Evolutionary conservation across 1,284 basidiomycete species (phyloP).

Genomic region (Dichomitus squalens): DNA sequence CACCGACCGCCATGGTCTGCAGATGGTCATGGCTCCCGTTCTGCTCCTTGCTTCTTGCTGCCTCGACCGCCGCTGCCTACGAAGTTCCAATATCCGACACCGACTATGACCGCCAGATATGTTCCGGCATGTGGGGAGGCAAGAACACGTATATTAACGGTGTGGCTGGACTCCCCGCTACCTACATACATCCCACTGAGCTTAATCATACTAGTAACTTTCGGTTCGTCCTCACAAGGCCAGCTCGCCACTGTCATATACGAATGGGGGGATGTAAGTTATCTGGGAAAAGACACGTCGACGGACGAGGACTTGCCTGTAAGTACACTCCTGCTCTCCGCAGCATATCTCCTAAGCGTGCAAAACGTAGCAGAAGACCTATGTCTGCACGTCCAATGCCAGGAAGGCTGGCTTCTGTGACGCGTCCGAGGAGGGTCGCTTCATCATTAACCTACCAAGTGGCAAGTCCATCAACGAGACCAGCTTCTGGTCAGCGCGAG

Average conservation of each 20-base stretch:
- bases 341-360: constrained; percentile 15
- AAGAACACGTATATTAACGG: constrained; percentile 84
- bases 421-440: constrained; percentile 73
- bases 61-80: constrained; percentile 46
- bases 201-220: constrained; percentile 61
- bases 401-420: constrained; percentile 73
- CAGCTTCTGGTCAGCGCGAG: constrained; percentile 76
- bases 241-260: constrained; percentile 94
- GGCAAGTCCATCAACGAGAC: constrained; percentile 68
- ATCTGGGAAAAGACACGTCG: constrained; percentile 77
- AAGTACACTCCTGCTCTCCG: constrained; percentile 35
- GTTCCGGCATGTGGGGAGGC: constrained; percentile 93
- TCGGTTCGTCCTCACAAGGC: constrained; percentile 81
- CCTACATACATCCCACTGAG: background rate
- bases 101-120: constrained; percentile 86
- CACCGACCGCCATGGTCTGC: constrained; percentile 36
- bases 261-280: constrained; percentile 88
- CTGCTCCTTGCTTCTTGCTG: constrained; percentile 22
- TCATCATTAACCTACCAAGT: constrained; percentile 77
- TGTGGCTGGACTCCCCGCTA: constrained; percentile 39
- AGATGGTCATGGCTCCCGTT: constrained; percentile 27
- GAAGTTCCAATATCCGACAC: constrained; percentile 69
- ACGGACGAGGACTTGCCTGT: constrained; percentile 69
- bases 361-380: constrained; percentile 74
- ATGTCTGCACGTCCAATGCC: constrained; percentile 84